phyloP scores from a whole-genome alignment of 805 yeast genomes.

The Starmerella scarabaei region DNA sequence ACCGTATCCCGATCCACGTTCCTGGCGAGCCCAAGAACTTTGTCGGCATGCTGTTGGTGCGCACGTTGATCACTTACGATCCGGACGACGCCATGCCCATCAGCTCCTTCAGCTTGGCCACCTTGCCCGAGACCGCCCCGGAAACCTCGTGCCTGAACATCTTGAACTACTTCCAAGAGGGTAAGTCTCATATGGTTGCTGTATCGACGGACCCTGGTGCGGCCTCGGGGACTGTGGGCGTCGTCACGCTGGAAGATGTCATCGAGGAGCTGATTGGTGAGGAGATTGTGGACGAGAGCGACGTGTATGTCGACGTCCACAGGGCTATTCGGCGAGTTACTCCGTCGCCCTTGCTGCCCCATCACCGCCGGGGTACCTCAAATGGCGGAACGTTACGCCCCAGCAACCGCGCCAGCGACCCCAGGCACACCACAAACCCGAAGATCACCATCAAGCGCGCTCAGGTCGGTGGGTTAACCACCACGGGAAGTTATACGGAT shows the following conservation, averaged over 20 bases:
- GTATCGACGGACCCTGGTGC: constrained; percentile 77
- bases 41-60: constrained; percentile 86
- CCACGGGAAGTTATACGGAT: background rate
- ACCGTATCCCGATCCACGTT: constrained; percentile 84
- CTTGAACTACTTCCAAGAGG: constrained; percentile 92
- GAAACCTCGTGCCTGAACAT: constrained; percentile 89
- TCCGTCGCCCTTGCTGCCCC: constrained; percentile 29
- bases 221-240: constrained; percentile 75
- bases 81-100: constrained; percentile 93
- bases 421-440: constrained; percentile 45
- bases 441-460: constrained; percentile 49
- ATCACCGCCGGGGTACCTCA: background rate
- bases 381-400: constrained; percentile 15
- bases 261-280: constrained; percentile 96
- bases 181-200: constrained; percentile 93
- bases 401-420: constrained; percentile 52
- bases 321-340: constrained; percentile 54
- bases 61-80: constrained; percentile 86
- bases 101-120: constrained; percentile 86
- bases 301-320: constrained; percentile 82
- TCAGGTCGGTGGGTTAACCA: background rate
- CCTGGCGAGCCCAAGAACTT: constrained; percentile 84
- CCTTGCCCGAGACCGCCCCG: constrained; percentile 85
- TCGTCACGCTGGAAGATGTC: constrained; percentile 89
- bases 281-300: constrained; percentile 92